phyloP scores from a whole-genome alignment of 805 yeast species.

The Yamadazyma endophytica region DNA sequence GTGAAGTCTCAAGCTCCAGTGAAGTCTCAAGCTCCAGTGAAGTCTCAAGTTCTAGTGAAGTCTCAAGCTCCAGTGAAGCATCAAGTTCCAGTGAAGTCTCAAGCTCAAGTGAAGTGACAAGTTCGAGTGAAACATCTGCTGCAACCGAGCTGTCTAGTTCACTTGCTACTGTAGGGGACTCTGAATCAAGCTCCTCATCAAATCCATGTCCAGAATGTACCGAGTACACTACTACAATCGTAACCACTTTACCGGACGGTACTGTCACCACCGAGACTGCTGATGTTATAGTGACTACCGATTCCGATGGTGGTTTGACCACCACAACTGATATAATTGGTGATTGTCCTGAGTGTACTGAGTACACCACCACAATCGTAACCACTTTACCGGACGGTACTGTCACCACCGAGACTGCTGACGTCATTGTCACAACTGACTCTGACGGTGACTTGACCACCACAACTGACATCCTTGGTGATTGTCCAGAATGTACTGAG shows the following conservation, averaged over 20 bases:
- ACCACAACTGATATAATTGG: slow-evolving; percentile 3
- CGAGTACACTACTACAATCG: slow-evolving; percentile 10
- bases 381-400: slow-evolving; percentile 8
- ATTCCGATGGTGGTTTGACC: slow-evolving; percentile 6
- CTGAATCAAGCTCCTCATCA: slow-evolving; percentile 2
- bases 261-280: slow-evolving; percentile 8
- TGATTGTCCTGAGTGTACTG: slow-evolving; percentile 2
- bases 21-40: too few species aligned
- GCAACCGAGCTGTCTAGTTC: neutral
- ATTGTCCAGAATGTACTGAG: slow-evolving; percentile 9
- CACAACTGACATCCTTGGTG: slow-evolving; percentile 10
- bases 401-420: slow-evolving; percentile 10
- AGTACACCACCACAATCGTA: slow-evolving; percentile 11
- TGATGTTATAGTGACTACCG: slow-evolving; percentile 12
- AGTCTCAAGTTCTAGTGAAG: too few species aligned
- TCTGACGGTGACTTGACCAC: slow-evolving; percentile 12
- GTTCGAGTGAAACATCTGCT: slow-evolving; percentile 2
- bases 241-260: slow-evolving; percentile 9
- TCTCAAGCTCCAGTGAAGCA: too few species aligned
- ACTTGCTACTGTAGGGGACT: neutral
- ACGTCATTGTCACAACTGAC: slow-evolving; percentile 12
- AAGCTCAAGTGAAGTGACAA: too few species aligned
- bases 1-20: too few species aligned
- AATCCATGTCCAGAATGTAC: slow-evolving; percentile 2
- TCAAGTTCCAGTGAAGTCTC: too few species aligned